These are phyloP conservation scores for Byssoonygena ceratinophila DNA, from an alignment of 2,329 filamentous ascomycete genomes.

Conservation along the genomic window DNA sequence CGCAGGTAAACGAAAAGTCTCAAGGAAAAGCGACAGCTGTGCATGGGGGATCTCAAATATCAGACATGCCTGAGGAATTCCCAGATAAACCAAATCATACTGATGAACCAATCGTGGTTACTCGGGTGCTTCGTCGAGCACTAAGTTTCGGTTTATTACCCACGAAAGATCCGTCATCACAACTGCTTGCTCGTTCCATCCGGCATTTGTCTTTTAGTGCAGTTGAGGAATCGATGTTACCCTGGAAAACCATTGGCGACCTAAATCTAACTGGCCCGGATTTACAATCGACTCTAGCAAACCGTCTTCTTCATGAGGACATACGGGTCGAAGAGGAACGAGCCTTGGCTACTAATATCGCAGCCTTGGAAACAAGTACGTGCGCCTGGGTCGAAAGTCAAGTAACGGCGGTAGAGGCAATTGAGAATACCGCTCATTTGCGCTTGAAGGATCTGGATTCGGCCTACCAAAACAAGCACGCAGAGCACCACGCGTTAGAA, in stretches of 20 bases:
- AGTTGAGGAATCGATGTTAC: slow-evolving; percentile 37
- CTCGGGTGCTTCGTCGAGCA: slow-evolving; percentile 26
- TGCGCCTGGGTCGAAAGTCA: slow-evolving; percentile 37
- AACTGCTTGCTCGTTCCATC: slow-evolving; percentile 27
- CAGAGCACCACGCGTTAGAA: slow-evolving; percentile 58
- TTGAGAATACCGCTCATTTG: slow-evolving; percentile 53
- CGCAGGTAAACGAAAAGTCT: neutral
- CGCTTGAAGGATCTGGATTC: slow-evolving; percentile 56
- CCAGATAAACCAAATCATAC: neutral
- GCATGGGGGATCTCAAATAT: neutral
- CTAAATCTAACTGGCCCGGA: slow-evolving; percentile 26
- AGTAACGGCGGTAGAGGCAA: slow-evolving; percentile 40
- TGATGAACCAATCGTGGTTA: neutral
- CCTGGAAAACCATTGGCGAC: slow-evolving; percentile 26
- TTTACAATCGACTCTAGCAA: slow-evolving; percentile 32
- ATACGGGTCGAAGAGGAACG: slow-evolving; percentile 30
- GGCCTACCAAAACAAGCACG: slow-evolving; percentile 59
- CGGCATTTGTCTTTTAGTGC: slow-evolving; percentile 40
- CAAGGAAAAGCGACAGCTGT: neutral
- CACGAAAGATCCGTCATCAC: slow-evolving; percentile 17
- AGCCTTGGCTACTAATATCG: slow-evolving; percentile 29
- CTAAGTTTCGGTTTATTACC: slow-evolving; percentile 29
- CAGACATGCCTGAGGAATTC: neutral
- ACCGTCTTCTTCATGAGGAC: slow-evolving; percentile 33
- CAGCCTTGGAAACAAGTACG: slow-evolving; percentile 29